Base-by-base conservation (phyloP, 352 stramenopile genomes). In the Pythium scleroteichum region DNA sequence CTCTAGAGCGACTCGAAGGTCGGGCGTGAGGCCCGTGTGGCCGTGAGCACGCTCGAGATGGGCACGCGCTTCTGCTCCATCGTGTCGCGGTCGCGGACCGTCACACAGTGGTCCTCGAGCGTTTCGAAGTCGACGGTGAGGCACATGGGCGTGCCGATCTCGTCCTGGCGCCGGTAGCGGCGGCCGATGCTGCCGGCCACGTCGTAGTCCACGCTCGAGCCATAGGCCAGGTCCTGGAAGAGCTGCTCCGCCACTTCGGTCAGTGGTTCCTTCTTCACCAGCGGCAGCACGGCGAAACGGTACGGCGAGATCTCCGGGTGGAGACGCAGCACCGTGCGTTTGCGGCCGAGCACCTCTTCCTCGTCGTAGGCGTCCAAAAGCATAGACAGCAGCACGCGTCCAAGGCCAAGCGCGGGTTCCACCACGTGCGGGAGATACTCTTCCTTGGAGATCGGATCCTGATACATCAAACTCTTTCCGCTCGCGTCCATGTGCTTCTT, bases 111-210 rank as follows among this genome's bases (percentile, higher is more conserved):
- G 61, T 98, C 86, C 56, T 99, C 94, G 26, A 99, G 77, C 14
- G 95, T 97, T 56, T 99, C 94, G 73, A 98, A 98, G 69, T 99
- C 97, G 10, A 99, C 83, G 5, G 97, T 99, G 47, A 99, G 85
- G 72, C 96, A 99, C 73, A 97, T 98, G 10, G 96, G 96, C 27
- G 96, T 98, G 39, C 97, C 97, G 47, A 99, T 96, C 82, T 99
- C 96, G 66, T 99, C 97, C 58, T 98, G 93, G 46, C 97, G 88
- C 42, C 96, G 89, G 72, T 99, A 99, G 20, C 95, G 84, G 17
- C 83, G 83, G 12, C 85, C 82, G 45, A 94, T 92, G 59, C 79
- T 96, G 24, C 94, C 92, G n/a, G 87, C 68, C 39, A 94, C 82
- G 73, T 98, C 95, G 63, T 92, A 98, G 59, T 94, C 75, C 27